Conservation (phyloP, 495 filamentous ascomycete genomes). For the Aspergillus biplanus region DNA sequence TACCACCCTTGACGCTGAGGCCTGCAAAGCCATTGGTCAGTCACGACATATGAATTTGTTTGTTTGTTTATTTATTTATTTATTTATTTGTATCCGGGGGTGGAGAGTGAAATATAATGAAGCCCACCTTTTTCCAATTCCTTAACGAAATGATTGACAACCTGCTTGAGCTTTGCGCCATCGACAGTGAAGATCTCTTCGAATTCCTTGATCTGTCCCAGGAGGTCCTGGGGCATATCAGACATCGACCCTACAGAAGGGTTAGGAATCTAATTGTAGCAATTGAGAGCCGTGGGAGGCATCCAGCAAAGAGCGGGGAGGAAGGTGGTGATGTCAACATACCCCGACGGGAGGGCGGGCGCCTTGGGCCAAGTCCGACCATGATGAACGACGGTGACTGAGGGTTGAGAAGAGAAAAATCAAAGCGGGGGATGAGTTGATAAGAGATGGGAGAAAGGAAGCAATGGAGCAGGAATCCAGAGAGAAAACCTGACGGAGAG, state of each 20-base stretch:
- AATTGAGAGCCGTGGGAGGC: not conserved
- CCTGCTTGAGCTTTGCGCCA: constrained; percentile 77
- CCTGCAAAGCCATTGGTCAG: constrained; percentile 51
- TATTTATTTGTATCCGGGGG: not conserved
- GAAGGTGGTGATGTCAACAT: constrained; percentile 38
- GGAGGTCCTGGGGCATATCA: constrained; percentile 82
- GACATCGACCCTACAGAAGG: constrained; percentile 67
- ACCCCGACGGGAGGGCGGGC: constrained; percentile 77
- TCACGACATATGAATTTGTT: constrained; percentile 1
- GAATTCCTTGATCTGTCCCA: constrained; percentile 79
- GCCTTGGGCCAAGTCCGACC: constrained; percentile 75
- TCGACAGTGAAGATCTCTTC: constrained; percentile 87
- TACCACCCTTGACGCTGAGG: constrained; percentile 83
- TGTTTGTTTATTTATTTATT: not conserved
- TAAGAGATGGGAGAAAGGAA: constrained; percentile 16
- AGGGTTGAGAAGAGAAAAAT: constrained; percentile 6
- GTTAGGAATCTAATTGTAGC: constrained; percentile 19
- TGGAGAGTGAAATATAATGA: not conserved
- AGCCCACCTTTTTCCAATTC: constrained; percentile 84
- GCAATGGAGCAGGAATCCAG: not conserved
- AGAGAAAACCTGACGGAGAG: constrained; percentile 8
- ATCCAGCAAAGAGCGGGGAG: constrained; percentile 24
- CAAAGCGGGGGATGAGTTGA: constrained; percentile 4
- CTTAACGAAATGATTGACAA: constrained; percentile 83
- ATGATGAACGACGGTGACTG: constrained; percentile 52